Base-by-base conservation (phyloP, 306 rosid species). In the Mucuna pruriens region DNA sequence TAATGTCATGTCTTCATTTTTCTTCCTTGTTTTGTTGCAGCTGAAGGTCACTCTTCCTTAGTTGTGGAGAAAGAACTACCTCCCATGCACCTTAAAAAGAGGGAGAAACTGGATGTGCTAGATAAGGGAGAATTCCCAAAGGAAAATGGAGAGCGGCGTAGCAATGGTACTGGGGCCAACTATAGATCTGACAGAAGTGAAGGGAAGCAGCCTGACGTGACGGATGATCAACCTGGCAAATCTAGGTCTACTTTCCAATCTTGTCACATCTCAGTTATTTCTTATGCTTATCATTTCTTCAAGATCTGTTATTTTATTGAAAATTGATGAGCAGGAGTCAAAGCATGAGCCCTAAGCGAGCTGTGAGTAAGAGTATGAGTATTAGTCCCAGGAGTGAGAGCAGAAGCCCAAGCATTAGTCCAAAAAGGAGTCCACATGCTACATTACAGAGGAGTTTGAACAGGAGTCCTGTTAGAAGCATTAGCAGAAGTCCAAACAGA, bases 241-340 rank as follows among this genome's bases (percentile, higher is more conserved):
- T 95, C 92, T 88, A 91, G 99, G 99, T 95, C 87, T 79, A 77
- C 91, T 87, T 84, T 87, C 78, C 84, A 88, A 91, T 80, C 77
- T 81, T 88, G 89, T 89, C 88, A 85, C 86, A 74, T 88, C 90
- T 84, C 85, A 82, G 86, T 90, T 90, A 82, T 90, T 90, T 89
- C 85, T 89, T 88, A 80, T 89, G 89, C 90, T 61, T 71, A 61
- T 39, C 54, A 71, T 71, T 61, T 71, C 79, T 61, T 60, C 44
- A 51, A 60, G 64, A 89, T 83, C 80, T 52, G 90, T 88, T 88
- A 84, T 86, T 86, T 91, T 87, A 93, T 83, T 88, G 66, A 80
- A 84, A 78, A 87, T 91, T 88, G 85, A 87, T 95, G 93, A 84
- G 91, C 99, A 95, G 99, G 99, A 93, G 91, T 81, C 91, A 90